These are phyloP conservation scores for Aspergillus clavatus DNA, from an alignment of 2,329 filamentous ascomycete species.

Conservation along the genomic window DNA sequence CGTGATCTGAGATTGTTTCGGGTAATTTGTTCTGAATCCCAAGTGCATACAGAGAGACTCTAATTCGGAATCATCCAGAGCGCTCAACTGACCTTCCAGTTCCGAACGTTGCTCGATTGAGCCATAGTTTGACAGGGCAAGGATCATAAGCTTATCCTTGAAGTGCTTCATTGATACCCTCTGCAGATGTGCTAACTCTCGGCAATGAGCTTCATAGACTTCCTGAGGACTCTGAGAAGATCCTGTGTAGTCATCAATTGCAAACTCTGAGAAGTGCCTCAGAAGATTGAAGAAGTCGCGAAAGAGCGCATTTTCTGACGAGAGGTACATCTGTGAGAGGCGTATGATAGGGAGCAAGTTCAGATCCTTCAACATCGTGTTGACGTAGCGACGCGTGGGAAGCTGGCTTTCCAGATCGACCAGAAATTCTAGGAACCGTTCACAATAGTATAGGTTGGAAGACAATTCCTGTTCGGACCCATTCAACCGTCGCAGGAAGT, in stretches of 20 bases:
- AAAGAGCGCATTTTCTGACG: conserved; percentile 69
- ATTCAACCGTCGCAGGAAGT: conserved; percentile 75
- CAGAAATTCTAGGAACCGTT: conserved; percentile 87
- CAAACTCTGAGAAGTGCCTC: conserved; percentile 80
- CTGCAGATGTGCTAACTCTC: conserved; percentile 72
- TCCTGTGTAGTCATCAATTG: conserved; percentile 86
- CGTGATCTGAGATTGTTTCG: conserved; percentile 64
- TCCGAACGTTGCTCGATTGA: conserved; percentile 78
- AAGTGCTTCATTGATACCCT: conserved; percentile 73
- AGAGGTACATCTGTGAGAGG: conserved; percentile 71
- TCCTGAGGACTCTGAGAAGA: conserved; percentile 66
- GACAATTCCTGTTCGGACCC: conserved; percentile 35
- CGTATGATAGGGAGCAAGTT: conserved; percentile 74
- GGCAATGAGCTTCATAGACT: conserved; percentile 75
- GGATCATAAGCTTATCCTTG: conserved; percentile 81
- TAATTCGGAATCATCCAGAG: conserved; percentile 71
- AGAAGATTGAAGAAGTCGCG: conserved; percentile 77
- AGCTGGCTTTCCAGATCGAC: conserved; percentile 89
- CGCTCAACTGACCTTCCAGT: conserved; percentile 67
- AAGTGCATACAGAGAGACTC: conserved; percentile 63
- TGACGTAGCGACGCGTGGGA: conserved; percentile 89
- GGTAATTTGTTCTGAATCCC: conserved; percentile 77
- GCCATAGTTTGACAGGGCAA: conserved; percentile 88
- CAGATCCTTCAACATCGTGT: conserved; percentile 78
- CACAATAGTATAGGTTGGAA: conserved; percentile 75